Evolutionary conservation across 805 yeast genomes (phyloP).

Genomic region (Ogataea pilisensis): DNA sequence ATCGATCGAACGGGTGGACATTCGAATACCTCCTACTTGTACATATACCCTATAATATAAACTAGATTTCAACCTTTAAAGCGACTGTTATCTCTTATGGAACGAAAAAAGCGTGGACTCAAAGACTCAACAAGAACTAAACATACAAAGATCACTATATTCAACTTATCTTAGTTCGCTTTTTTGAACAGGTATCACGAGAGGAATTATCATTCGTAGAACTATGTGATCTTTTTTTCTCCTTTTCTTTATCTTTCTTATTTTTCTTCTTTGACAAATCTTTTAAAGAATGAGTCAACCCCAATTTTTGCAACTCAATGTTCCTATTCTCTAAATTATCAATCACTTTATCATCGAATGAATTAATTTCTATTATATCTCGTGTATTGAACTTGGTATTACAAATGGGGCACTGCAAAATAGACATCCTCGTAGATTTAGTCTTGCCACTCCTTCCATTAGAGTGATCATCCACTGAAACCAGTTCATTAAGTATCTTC

Average conservation of each 20-base stretch:
- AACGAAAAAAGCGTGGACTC: too few relatives aligned
- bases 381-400: constrained; percentile 11
- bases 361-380: constrained; percentile 33
- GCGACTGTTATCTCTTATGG: not conserved
- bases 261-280: constrained; percentile 16
- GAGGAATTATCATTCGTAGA: not conserved
- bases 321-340: constrained; percentile 13
- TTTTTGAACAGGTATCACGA: too few relatives aligned
- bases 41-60: not conserved
- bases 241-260: constrained; percentile 14
- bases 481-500: constrained; percentile 27
- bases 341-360: constrained; percentile 7
- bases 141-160: too few relatives aligned
- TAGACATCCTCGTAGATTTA: not conserved
- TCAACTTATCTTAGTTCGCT: too few relatives aligned
- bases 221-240: not conserved
- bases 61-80: not conserved
- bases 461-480: constrained; percentile 8
- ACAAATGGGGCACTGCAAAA: constrained; percentile 41
- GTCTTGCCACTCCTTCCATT: not conserved
- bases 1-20: not conserved
- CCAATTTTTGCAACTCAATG: constrained; percentile 15
- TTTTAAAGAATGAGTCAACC: constrained; percentile 36
- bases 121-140: too few relatives aligned
- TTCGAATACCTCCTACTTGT: not conserved